These are phyloP conservation scores for Aspergillus arachidicola DNA, from an alignment of 2,329 filamentous ascomycete species.

Conservation along the genomic window DNA sequence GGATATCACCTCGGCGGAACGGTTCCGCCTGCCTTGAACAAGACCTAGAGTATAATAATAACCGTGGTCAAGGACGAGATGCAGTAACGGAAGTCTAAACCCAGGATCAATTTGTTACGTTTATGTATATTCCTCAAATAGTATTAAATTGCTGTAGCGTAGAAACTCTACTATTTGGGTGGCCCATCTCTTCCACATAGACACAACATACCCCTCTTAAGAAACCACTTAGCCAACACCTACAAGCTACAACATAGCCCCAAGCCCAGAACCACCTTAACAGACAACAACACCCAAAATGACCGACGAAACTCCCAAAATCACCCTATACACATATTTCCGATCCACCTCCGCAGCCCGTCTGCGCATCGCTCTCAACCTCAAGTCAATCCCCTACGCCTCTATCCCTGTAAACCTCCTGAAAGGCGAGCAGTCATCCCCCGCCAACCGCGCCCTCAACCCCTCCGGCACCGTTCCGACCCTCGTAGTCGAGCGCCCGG, in stretches of 20 bases:
- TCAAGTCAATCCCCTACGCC: conserved; percentile 57
- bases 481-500: conserved; percentile 44
- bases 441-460: conserved; percentile 53
- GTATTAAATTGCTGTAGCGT: neutral
- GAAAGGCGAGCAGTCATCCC: conserved; percentile 54
- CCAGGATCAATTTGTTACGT: neutral
- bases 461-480: conserved; percentile 60
- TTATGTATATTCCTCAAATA: neutral
- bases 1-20: conserved; percentile 19
- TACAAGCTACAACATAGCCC: neutral
- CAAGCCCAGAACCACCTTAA: neutral
- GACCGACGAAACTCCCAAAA: conserved; percentile 16
- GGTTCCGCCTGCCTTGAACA: conserved; percentile 14
- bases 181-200: neutral
- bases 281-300: conserved; percentile 17
- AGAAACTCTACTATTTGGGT: neutral
- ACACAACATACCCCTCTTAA: neutral
- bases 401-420: conserved; percentile 57
- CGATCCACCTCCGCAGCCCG: conserved; percentile 65
- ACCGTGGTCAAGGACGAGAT: neutral
- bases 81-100: neutral
- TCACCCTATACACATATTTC: conserved; percentile 61
- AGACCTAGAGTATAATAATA: neutral
- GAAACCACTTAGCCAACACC: neutral
- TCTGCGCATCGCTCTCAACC: conserved; percentile 60